Percentiles rank a stretch among this genome's conserved stretches.
These are phyloP conservation scores for Angomonas deanei DNA, from an alignment of 208 protist species.

Conservation along the genomic window DNA sequence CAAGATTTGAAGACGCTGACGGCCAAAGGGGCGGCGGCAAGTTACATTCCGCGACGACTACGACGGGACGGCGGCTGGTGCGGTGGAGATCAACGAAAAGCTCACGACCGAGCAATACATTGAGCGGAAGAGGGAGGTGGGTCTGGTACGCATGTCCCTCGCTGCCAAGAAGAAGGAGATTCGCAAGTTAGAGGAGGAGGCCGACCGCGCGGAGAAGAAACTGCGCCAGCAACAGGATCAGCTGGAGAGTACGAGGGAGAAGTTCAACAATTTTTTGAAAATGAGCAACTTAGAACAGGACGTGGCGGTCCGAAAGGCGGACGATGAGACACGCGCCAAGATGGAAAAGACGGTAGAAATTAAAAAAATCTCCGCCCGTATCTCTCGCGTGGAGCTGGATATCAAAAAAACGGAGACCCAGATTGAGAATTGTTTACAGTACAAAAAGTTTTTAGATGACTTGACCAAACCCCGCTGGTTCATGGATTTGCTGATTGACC, in stretches of 20 bases:
- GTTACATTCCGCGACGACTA: neutral
- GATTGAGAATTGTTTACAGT: slow-evolving; percentile 87
- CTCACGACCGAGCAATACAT: slow-evolving; percentile 91
- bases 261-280: slow-evolving; percentile 95
- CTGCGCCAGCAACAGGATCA: slow-evolving; percentile 91
- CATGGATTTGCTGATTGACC: slow-evolving; percentile 56
- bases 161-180: slow-evolving; percentile 93
- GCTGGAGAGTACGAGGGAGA: slow-evolving; percentile 87
- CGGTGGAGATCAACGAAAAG: slow-evolving; percentile 41
- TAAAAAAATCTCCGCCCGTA: slow-evolving; percentile 92
- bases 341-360: slow-evolving; percentile 92
- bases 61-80: slow-evolving; percentile 5
- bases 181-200: slow-evolving; percentile 91
- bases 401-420: slow-evolving; percentile 89
- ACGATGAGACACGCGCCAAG: slow-evolving; percentile 89
- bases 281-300: slow-evolving; percentile 94
- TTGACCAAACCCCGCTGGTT: slow-evolving; percentile 86
- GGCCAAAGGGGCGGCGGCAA: neutral
- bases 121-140: slow-evolving; percentile 92
- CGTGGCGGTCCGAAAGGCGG: slow-evolving; percentile 90
- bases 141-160: slow-evolving; percentile 93
- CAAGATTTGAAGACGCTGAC: slow-evolving; percentile 32
- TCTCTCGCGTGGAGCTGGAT: slow-evolving; percentile 81
- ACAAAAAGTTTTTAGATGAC: slow-evolving; percentile 91
- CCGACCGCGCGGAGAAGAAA: slow-evolving; percentile 86